Evolutionary conservation across 2,329 filamentous ascomycete species (phyloP).

Genomic region (Gliomastix tumulicola): DNA sequence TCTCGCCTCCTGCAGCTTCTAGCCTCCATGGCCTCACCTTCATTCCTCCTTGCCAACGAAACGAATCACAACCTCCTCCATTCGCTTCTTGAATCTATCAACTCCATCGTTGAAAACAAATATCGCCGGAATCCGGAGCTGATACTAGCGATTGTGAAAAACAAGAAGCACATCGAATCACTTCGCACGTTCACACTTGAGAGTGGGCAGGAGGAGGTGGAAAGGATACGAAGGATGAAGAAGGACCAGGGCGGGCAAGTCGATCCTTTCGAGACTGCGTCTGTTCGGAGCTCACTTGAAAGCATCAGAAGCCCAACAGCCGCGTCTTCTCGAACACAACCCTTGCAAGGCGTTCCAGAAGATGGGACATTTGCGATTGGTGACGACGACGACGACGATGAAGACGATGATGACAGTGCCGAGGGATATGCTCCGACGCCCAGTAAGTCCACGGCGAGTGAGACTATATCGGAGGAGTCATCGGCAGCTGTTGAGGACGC

Average conservation of each 20-base stretch:
- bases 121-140: slow-evolving; percentile 76
- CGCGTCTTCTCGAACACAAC: slow-evolving; percentile 13
- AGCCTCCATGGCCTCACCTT: slow-evolving; percentile 85
- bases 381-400: slow-evolving; percentile 63
- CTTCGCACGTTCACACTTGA: slow-evolving; percentile 85
- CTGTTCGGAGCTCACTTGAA: slow-evolving; percentile 57
- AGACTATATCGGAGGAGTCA: slow-evolving; percentile 56
- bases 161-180: slow-evolving; percentile 76
- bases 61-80: slow-evolving; percentile 77
- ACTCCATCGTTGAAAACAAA: slow-evolving; percentile 83
- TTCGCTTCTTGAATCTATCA: slow-evolving; percentile 82
- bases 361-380: slow-evolving; percentile 83
- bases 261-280: slow-evolving; percentile 41
- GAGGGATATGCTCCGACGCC: slow-evolving; percentile 46
- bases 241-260: slow-evolving; percentile 53
- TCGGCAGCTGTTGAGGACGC: slow-evolving; percentile 69
- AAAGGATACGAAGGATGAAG: slow-evolving; percentile 64
- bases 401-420: slow-evolving; percentile 47
- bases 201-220: slow-evolving; percentile 85
- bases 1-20: slow-evolving; percentile 83
- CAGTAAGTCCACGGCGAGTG: slow-evolving; percentile 57
- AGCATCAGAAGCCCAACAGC: slow-evolving; percentile 55
- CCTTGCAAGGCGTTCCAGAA: slow-evolving; percentile 38
- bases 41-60: slow-evolving; percentile 87
- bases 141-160: slow-evolving; percentile 71